Evolutionary conservation across 2,329 filamentous ascomycete genomes (phyloP), one percentile per base, ranked within the genome.

Genomic region (Helminthosporium solani): DNA sequence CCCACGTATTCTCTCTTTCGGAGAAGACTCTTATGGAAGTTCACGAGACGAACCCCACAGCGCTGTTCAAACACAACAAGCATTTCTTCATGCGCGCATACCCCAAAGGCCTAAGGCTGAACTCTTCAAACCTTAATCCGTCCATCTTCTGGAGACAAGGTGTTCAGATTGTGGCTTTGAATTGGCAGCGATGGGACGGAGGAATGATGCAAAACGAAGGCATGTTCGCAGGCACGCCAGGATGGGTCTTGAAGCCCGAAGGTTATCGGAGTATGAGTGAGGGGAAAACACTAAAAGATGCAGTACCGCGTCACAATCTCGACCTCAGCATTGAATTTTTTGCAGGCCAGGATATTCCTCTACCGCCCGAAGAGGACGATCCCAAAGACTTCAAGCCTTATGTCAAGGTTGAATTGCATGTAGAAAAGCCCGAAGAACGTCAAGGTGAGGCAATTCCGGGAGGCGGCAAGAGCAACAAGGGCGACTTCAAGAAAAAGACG

Each of bases 191-290:
- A 50, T 85, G 87, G 69, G 90, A 96, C 61, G 86, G 89, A 57
- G 90, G 89, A 25, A 95, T 95, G 85, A 96, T 96, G 92, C 79
- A 96, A 12, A 96, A 96, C 64, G 85, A 94, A 63, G 91, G 83
- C 57, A 94, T 95, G 89, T 96, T 96, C 70, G 80, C 83, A 1
- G 87, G 84, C 8, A 86, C 88, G 40, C 75, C 81, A 33, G 91
- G 92, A 33, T 96, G 89, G 88, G 83, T 91, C 2, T 77, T 94
- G 50, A 96, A 96, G 70, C 90, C 91, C 0, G 67, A 78, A 25
- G 86, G 86, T 14, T 94, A 90, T 67, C 85, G 83, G 38, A 72
- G 68, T 51, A 59, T 52, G 49, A 72, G 61, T 46, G 49, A 48
- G 30, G 67, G 48, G 20, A 56, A 43, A 7, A 64, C 54, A 27